Evolutionary conservation across 2,329 filamentous ascomycete species (phyloP).

Genomic region (Aschersonia sp.): DNA sequence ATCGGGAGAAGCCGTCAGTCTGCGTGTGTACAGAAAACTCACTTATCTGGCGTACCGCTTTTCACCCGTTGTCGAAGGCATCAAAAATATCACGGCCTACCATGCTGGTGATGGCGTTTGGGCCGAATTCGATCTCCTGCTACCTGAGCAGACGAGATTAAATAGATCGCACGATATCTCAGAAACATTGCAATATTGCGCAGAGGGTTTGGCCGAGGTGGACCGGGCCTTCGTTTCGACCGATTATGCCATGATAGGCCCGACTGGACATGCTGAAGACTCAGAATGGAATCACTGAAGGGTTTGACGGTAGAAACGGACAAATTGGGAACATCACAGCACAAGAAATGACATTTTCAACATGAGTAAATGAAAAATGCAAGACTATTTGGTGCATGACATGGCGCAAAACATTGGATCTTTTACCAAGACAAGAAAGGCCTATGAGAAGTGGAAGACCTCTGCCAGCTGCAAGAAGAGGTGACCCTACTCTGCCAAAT

Average conservation of each 20-base stretch:
- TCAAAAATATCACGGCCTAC: slow-evolving; percentile 19
- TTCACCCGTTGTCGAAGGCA: slow-evolving; percentile 14
- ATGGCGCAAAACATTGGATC: too few relatives aligned
- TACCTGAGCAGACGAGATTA: slow-evolving; percentile 16
- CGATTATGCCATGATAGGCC: slow-evolving; percentile 17
- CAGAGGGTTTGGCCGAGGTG: slow-evolving; percentile 15
- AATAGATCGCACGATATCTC: slow-evolving; percentile 17
- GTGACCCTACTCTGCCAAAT: slow-evolving; percentile 8
- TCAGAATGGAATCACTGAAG: slow-evolving; percentile 7
- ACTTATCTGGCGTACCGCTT: slow-evolving; percentile 19
- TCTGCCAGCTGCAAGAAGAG: too few relatives aligned
- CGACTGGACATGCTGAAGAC: slow-evolving; percentile 15
- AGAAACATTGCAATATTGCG: slow-evolving; percentile 19
- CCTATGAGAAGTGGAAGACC: too few relatives aligned
- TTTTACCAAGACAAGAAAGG: too few relatives aligned
- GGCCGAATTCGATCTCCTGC: slow-evolving; percentile 17
- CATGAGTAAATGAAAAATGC: too few relatives aligned
- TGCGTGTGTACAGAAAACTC: slow-evolving; percentile 15
- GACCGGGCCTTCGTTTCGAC: slow-evolving; percentile 19
- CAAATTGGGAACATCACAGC: background rate
- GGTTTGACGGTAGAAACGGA: background rate
- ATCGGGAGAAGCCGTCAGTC: slow-evolving; percentile 16
- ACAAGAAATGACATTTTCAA: background rate
- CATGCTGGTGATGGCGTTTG: slow-evolving; percentile 19
- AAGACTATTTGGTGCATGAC: too few relatives aligned